Evolutionary conservation across 495 filamentous ascomycete genomes (phyloP).

Genomic region (Pyronema domesticum): DNA sequence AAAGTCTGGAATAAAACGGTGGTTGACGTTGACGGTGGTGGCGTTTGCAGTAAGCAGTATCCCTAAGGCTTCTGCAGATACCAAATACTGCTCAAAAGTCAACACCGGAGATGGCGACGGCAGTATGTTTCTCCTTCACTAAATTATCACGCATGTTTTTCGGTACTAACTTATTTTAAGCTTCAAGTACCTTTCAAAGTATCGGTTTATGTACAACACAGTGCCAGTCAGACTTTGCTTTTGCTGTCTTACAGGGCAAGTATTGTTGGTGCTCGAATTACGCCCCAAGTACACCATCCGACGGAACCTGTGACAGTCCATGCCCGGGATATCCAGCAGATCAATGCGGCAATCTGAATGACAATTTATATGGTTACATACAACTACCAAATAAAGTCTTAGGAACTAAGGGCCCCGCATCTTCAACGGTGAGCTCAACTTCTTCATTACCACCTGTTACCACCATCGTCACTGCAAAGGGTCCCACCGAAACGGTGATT

Average conservation of each 20-base stretch:
- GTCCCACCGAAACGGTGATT: constrained; percentile 18
- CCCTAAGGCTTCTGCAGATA: constrained; percentile 7
- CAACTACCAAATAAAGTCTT: constrained; percentile 29
- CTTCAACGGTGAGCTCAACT: constrained; percentile 24
- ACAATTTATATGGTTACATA: constrained; percentile 45
- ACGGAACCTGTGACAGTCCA: constrained; percentile 32
- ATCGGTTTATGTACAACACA: constrained; percentile 41
- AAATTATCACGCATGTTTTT: neutral
- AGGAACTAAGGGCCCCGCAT: constrained; percentile 30
- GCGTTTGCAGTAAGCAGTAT: constrained; percentile 9
- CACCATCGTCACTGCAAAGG: constrained; percentile 12
- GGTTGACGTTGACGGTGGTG: constrained; percentile 10
- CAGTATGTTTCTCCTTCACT: constrained; percentile 4
- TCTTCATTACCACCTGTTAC: constrained; percentile 15
- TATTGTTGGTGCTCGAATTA: constrained; percentile 66
- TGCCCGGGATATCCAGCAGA: constrained; percentile 56
- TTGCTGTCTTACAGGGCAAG: constrained; percentile 45
- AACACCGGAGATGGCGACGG: constrained; percentile 11
- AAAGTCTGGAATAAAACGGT: constrained; percentile 5
- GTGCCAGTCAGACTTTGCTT: constrained; percentile 37
- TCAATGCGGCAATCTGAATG: constrained; percentile 38
- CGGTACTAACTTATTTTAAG: constrained; percentile 10
- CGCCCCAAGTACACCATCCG: constrained; percentile 33
- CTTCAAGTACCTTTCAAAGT: constrained; percentile 39
- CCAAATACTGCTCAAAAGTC: constrained; percentile 16